Conservation (phyloP, 2,329 filamentous ascomycete genomes). For the Fusarium falciforme region DNA sequence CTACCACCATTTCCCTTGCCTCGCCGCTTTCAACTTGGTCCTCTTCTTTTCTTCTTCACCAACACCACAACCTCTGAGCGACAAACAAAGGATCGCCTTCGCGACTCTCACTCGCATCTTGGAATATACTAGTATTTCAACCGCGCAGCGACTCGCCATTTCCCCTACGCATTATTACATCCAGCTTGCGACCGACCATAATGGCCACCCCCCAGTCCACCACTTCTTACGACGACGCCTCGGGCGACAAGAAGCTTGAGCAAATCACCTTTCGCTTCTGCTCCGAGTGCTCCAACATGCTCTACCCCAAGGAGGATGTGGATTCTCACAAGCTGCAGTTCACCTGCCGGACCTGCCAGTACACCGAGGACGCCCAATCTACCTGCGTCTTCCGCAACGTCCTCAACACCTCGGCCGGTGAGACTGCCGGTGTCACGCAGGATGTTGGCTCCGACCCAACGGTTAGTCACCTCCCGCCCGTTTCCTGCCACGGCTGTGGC, state of each 20-base stretch:
- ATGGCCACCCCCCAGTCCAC: slow-evolving; percentile 71
- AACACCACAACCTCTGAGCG: slow-evolving; percentile 21
- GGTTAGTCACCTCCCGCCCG: slow-evolving; percentile 76
- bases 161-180: slow-evolving; percentile 12
- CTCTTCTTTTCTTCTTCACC: slow-evolving; percentile 14
- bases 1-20: neutral
- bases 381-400: slow-evolving; percentile 97
- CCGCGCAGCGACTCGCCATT: slow-evolving; percentile 12
- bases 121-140: slow-evolving; percentile 29
- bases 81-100: slow-evolving; percentile 7
- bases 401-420: slow-evolving; percentile 89
- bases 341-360: slow-evolving; percentile 95
- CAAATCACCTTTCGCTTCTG: slow-evolving; percentile 98
- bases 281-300: slow-evolving; percentile 98
- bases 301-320: slow-evolving; percentile 96
- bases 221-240: slow-evolving; percentile 54
- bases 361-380: slow-evolving; percentile 85
- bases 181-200: slow-evolving; percentile 26
- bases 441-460: slow-evolving; percentile 98
- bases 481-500: slow-evolving; percentile 61
- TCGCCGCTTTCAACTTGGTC: slow-evolving; percentile 17
- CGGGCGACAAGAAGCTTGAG: slow-evolving; percentile 67
- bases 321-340: slow-evolving; percentile 88
- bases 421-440: slow-evolving; percentile 96
- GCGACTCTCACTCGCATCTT: slow-evolving; percentile 8